phyloP scores from a whole-genome alignment of 2,329 filamentous ascomycete genomes.

The Nemania abortiva region DNA sequence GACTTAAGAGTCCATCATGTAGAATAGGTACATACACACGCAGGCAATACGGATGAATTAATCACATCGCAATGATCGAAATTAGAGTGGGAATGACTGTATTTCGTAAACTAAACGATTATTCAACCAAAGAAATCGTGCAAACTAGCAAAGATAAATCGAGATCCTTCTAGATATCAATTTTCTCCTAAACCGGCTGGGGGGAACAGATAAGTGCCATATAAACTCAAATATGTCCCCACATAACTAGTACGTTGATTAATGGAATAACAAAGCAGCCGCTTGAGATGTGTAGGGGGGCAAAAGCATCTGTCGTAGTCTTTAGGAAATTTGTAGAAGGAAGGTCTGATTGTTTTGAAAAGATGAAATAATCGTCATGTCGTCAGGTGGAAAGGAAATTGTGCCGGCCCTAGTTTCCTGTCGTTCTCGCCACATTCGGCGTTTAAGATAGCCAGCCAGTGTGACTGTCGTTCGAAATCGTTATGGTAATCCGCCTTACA shows the following conservation, averaged over 20 bases:
- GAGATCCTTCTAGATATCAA: background rate
- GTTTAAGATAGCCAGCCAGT: background rate
- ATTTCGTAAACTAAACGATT: slow-evolving; percentile 11
- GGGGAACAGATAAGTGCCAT: background rate
- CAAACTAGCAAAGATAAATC: background rate
- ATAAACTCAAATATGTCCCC: background rate
- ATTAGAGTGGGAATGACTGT: slow-evolving; percentile 14
- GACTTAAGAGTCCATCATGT: slow-evolving; percentile 16
- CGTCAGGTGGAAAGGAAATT: slow-evolving; percentile 7
- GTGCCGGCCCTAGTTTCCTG: slow-evolving; percentile 5
- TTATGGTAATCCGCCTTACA: slow-evolving; percentile 2
- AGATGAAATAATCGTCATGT: slow-evolving; percentile 17
- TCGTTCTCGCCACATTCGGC: slow-evolving; percentile 4
- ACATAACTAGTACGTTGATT: background rate
- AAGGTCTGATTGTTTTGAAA: background rate
- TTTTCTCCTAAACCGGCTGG: background rate
- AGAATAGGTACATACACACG: slow-evolving; percentile 20
- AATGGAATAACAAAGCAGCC: background rate
- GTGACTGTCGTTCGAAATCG: background rate
- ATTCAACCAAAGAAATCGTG: background rate
- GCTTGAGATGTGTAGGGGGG: background rate
- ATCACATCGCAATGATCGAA: slow-evolving; percentile 1
- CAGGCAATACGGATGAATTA: slow-evolving; percentile 1
- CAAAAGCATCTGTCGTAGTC: background rate
- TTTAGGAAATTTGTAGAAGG: background rate